Conservation (phyloP, 1,284 basidiomycete genomes). For the Porodaedalea pini region DNA sequence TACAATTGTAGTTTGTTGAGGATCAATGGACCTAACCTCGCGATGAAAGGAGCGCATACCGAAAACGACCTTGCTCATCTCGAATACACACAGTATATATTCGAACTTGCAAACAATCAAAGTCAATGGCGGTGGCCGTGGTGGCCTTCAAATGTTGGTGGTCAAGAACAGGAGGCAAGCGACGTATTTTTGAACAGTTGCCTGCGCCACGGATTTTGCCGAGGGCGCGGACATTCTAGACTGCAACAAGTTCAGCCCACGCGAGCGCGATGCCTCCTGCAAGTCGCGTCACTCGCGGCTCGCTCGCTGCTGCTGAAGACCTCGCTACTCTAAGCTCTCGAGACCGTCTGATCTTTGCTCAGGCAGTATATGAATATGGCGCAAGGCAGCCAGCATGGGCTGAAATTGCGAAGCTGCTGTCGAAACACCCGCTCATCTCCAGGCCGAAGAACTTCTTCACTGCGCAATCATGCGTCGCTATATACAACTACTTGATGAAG, state of each 20-base stretch:
- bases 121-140: not conserved
- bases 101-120: not conserved
- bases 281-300: conserved; percentile 18
- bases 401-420: conserved; percentile 61
- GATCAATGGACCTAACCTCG: not conserved
- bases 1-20: conserved; percentile 28
- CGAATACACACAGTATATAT: not conserved
- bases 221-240: no score
- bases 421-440: conserved; percentile 61
- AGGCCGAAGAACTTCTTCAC: conserved; percentile 66
- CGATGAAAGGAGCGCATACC: conserved; percentile 31
- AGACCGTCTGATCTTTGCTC: conserved; percentile 74
- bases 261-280: conserved; percentile 11
- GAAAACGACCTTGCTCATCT: conserved; percentile 51
- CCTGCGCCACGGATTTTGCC: no score
- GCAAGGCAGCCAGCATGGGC: conserved; percentile 59
- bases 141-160: no score
- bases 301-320: conserved; percentile 18
- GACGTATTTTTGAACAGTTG: no score
- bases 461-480: conserved; percentile 64
- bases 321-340: conserved; percentile 41
- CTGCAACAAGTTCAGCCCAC: not conserved
- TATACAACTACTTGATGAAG: conserved; percentile 66
- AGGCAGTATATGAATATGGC: conserved; percentile 84
- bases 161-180: no score